Evolutionary conservation across 306 rosid genomes (phyloP).

Genomic region (Mimosa pudica): DNA sequence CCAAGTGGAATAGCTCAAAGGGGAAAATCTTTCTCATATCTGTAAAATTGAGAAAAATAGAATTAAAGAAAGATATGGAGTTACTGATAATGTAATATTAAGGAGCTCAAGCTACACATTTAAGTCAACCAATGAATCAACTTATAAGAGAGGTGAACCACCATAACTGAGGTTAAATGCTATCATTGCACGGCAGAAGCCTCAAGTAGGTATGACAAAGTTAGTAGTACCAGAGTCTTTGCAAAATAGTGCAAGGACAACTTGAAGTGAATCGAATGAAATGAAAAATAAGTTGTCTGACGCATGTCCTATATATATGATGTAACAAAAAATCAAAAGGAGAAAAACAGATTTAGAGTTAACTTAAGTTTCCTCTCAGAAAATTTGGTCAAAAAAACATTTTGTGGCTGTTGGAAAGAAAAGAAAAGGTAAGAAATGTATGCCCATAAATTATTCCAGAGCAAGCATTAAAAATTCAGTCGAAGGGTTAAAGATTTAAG

Average conservation of each 20-base stretch:
- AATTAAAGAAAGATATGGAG: slow-evolving; percentile 16
- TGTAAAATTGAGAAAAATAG: slow-evolving; percentile 41
- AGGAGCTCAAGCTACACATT: slow-evolving; percentile 9
- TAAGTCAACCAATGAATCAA: slow-evolving; percentile 12
- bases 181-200: not conserved
- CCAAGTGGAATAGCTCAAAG: slow-evolving; percentile 96
- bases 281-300: not conserved
- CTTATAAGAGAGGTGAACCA: slow-evolving; percentile 15
- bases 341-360: not conserved
- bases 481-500: not conserved
- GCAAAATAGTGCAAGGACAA: slow-evolving; percentile 15
- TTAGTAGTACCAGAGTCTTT: slow-evolving; percentile 5
- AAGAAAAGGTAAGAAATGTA: not conserved
- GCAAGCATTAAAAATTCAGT: not conserved
- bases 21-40: slow-evolving; percentile 95
- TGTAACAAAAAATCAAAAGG: not conserved
- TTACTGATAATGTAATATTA: slow-evolving; percentile 1
- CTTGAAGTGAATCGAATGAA: slow-evolving; percentile 8
- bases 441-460: not conserved
- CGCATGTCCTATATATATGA: slow-evolving; percentile 2
- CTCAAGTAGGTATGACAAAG: slow-evolving; percentile 20
- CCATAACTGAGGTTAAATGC: slow-evolving; percentile 2
- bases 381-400: not conserved
- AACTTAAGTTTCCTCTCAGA: not conserved
- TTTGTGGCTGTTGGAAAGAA: not conserved